Evolutionary conservation across 306 rosid species (phyloP).

Genomic region (Pueraria montana): DNA sequence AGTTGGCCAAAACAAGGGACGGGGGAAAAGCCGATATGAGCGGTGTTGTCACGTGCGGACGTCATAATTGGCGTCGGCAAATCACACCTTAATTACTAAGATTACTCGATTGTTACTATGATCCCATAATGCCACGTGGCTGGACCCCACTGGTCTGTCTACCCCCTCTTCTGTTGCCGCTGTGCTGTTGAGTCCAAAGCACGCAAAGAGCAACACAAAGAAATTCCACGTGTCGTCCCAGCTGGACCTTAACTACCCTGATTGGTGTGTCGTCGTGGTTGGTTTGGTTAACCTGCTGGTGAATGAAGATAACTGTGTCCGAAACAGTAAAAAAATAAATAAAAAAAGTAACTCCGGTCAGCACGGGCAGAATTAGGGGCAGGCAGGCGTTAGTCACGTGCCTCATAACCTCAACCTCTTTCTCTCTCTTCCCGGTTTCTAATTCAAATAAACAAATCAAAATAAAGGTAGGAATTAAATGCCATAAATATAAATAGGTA

Average conservation of each 20-base stretch:
- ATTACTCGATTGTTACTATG: constrained; percentile 34
- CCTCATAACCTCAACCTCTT: background rate
- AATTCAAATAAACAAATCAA: constrained; percentile 36
- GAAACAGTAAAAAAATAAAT: background rate
- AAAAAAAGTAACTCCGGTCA: constrained; percentile 4
- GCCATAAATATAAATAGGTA: constrained; percentile 46
- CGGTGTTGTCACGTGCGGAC: constrained; percentile 55
- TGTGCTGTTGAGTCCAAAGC: constrained; percentile 57
- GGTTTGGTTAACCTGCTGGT: constrained; percentile 37
- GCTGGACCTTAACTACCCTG: constrained; percentile 50
- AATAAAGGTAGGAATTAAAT: constrained; percentile 2
- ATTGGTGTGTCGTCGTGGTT: constrained; percentile 26
- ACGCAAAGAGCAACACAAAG: constrained; percentile 54
- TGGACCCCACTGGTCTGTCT: constrained; percentile 33
- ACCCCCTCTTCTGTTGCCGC: constrained; percentile 13
- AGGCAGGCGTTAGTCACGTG: constrained; percentile 54
- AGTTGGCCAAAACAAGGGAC: constrained; percentile 51
- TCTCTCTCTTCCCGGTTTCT: constrained; percentile 15
- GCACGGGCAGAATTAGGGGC: constrained; percentile 42
- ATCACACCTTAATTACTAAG: constrained; percentile 60
- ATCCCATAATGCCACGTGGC: constrained; percentile 59
- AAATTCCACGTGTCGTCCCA: constrained; percentile 61
- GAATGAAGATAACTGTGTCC: background rate
- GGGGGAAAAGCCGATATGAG: constrained; percentile 40
- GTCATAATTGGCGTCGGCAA: constrained; percentile 65